These are phyloP conservation scores for Pseudogymnoascus sp. DNA, from an alignment of 2,329 filamentous ascomycete species.

Conservation along the genomic window DNA sequence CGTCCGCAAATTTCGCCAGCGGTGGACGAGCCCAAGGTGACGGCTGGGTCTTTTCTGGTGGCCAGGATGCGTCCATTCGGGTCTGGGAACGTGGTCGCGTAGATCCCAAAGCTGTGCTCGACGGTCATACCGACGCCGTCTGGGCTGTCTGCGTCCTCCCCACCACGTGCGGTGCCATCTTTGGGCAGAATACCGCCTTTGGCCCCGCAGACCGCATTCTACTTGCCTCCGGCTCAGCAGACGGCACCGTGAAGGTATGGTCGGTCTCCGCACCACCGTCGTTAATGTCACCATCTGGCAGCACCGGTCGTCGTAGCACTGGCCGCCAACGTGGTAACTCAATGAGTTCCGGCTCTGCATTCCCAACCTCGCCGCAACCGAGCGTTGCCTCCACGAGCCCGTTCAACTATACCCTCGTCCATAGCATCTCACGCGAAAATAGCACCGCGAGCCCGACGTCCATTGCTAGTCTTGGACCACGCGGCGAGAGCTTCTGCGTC, in stretches of 20 bases:
- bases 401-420: constrained; percentile 80
- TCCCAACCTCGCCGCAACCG: constrained; percentile 82
- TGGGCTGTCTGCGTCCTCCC: constrained; percentile 94
- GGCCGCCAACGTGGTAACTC: constrained; percentile 82
- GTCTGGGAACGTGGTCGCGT: constrained; percentile 94
- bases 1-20: constrained; percentile 79
- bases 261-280: constrained; percentile 87
- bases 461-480: constrained; percentile 77
- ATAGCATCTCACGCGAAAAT: constrained; percentile 68
- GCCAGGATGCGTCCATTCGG: constrained; percentile 83
- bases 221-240: constrained; percentile 83
- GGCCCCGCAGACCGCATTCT: constrained; percentile 79
- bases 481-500: constrained; percentile 84
- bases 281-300: constrained; percentile 65
- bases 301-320: constrained; percentile 49
- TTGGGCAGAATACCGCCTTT: constrained; percentile 65
- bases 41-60: constrained; percentile 97
- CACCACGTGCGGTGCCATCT: constrained; percentile 68
- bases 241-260: constrained; percentile 90
- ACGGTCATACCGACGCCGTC: constrained; percentile 90
- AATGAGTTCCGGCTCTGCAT: constrained; percentile 88
- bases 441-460: constrained; percentile 73
- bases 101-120: constrained; percentile 87
- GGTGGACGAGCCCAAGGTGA: constrained; percentile 82
- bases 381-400: constrained; percentile 76